Evolutionary conservation across 2,329 filamentous ascomycete genomes (phyloP).

Genomic region (Paecilomyces niveus): DNA sequence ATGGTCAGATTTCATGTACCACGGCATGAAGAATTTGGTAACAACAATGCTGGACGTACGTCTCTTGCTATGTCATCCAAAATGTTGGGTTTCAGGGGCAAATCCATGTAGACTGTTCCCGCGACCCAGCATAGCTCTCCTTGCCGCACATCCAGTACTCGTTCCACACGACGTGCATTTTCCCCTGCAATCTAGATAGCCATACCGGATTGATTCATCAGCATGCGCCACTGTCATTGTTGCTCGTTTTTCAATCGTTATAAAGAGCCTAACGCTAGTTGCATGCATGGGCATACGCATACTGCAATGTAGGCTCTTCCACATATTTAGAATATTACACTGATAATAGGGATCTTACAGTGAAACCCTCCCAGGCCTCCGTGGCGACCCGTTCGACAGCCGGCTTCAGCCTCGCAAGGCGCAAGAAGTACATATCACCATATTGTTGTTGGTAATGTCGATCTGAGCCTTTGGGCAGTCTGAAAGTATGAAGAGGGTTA

Average conservation of each 20-base stretch:
- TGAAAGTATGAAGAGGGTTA: constrained; percentile 67
- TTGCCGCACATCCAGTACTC: constrained; percentile 91
- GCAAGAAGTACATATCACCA: constrained; percentile 94
- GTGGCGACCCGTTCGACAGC: constrained; percentile 66
- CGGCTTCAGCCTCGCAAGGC: constrained; percentile 80
- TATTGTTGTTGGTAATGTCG: constrained; percentile 88
- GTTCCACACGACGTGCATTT: constrained; percentile 65
- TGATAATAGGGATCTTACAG: constrained; percentile 32
- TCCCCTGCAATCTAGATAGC: constrained; percentile 61
- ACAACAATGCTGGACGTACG: constrained; percentile 43
- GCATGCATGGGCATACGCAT: too few relatives aligned
- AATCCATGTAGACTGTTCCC: constrained; percentile 94
- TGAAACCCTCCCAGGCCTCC: constrained; percentile 69
- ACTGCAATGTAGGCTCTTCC: background rate
- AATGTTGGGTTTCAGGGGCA: constrained; percentile 93
- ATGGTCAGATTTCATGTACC: background rate
- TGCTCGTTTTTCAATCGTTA: background rate
- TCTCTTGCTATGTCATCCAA: constrained; percentile 92
- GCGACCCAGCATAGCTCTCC: constrained; percentile 92
- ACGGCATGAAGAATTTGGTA: background rate
- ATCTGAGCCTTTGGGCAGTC: constrained; percentile 55
- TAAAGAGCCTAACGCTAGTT: background rate
- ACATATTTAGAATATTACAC: background rate
- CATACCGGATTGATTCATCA: background rate
- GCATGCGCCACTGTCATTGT: background rate